These are phyloP conservation scores for Tolypocladium tundrense DNA, from an alignment of 2,329 filamentous ascomycete genomes.

Conservation along the genomic window DNA sequence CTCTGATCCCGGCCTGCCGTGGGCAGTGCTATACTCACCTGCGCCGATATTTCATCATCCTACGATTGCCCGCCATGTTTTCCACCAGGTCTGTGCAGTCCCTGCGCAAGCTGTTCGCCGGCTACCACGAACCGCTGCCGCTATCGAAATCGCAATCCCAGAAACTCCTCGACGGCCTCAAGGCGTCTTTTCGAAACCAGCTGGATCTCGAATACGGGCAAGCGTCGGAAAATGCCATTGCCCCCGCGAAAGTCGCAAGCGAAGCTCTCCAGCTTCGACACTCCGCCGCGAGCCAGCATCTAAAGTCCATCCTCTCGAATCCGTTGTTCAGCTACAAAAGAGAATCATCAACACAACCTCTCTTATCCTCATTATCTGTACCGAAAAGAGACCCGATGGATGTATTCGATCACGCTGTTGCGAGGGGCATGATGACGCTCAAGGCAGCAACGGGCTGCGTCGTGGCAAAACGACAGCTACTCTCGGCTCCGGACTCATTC, in stretches of 20 bases:
- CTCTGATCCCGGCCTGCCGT: constrained; percentile 4
- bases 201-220: constrained; percentile 49
- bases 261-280: constrained; percentile 19
- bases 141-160: constrained; percentile 40
- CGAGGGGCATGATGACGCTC: constrained; percentile 45
- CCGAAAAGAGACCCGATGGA: constrained; percentile 36
- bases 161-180: constrained; percentile 45
- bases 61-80: constrained; percentile 18
- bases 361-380: constrained; percentile 3
- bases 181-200: constrained; percentile 45
- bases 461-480: constrained; percentile 32
- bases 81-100: constrained; percentile 26
- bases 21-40: constrained; percentile 2
- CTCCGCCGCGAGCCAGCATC: constrained; percentile 31
- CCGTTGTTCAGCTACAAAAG: constrained; percentile 38
- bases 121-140: constrained; percentile 41
- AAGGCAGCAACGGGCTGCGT: constrained; percentile 44
- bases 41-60: constrained; percentile 15
- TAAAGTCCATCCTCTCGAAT: constrained; percentile 47
- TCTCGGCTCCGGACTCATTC: constrained; percentile 14
- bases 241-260: constrained; percentile 9
- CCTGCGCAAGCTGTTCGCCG: constrained; percentile 27
- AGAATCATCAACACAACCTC: constrained; percentile 9
- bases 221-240: constrained; percentile 15
- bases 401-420: constrained; percentile 45